Percentiles rank a stretch among this genome's conserved stretches.
phyloP scores from a whole-genome alignment of 441 rosid species.

The Biscutella laevigata region DNA sequence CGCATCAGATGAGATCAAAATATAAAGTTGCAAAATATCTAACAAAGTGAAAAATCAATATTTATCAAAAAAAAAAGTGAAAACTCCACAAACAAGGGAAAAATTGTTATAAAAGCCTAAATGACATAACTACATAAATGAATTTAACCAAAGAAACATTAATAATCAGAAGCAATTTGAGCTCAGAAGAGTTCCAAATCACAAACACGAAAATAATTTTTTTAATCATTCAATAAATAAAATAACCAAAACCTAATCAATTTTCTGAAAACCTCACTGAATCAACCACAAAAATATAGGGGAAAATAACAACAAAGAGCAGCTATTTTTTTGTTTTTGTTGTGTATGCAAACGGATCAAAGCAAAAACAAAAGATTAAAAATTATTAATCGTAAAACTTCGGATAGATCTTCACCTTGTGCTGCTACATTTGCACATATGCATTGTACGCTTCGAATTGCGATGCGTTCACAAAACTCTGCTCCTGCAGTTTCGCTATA shows the following conservation, averaged over 20 bases:
- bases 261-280: conserved; percentile 17
- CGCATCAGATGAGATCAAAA: background rate
- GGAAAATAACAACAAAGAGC: background rate
- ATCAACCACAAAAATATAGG: conserved; percentile 17
- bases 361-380: conserved; percentile 2
- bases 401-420: conserved; percentile 30
- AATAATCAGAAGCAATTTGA: conserved; percentile 6
- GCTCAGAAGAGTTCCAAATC: conserved; percentile 14
- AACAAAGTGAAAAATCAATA: background rate
- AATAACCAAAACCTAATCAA: conserved; percentile 14
- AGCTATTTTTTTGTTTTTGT: background rate
- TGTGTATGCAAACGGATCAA: conserved; percentile 21
- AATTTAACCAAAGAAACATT: too few species aligned
- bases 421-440: conserved; percentile 58
- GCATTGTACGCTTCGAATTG: conserved; percentile 53
- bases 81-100: background rate
- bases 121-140: too few species aligned
- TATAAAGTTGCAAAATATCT: background rate
- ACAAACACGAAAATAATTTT: too few species aligned
- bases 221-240: conserved; percentile 6
- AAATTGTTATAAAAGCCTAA: background rate
- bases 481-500: conserved; percentile 55
- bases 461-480: conserved; percentile 45
- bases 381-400: conserved; percentile 11
- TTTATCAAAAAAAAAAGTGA: background rate